phyloP scores from a whole-genome alignment of 352 stramenopile genomes.

The Globisporangium ultimum region DNA sequence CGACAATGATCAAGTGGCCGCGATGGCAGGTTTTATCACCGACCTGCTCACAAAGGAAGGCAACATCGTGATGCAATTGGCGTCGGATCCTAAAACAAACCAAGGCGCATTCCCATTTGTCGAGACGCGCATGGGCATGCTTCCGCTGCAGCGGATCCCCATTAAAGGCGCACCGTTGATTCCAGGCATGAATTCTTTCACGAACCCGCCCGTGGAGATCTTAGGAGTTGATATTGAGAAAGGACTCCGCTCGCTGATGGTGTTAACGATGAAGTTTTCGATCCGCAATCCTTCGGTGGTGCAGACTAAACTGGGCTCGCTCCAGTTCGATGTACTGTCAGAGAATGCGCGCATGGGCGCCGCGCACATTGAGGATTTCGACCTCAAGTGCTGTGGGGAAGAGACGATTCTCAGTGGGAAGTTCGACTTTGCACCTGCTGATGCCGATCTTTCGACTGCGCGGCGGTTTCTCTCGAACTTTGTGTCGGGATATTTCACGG shows the following conservation, averaged over 20 bases:
- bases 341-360: slow-evolving; percentile 47
- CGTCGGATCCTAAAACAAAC: slow-evolving; percentile 23
- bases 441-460: slow-evolving; percentile 24
- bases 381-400: slow-evolving; percentile 60
- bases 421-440: slow-evolving; percentile 56
- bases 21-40: slow-evolving; percentile 58
- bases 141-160: slow-evolving; percentile 57
- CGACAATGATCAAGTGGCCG: slow-evolving; percentile 24
- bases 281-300: slow-evolving; percentile 74
- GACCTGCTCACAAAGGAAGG: slow-evolving; percentile 54
- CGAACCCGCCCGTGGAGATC: slow-evolving; percentile 53
- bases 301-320: slow-evolving; percentile 46
- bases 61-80: slow-evolving; percentile 58
- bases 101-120: slow-evolving; percentile 69
- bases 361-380: slow-evolving; percentile 59
- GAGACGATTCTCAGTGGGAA: slow-evolving; percentile 45
- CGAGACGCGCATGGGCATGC: slow-evolving; percentile 70
- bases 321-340: slow-evolving; percentile 52
- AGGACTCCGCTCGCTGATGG: slow-evolving; percentile 42
- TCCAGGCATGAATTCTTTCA: slow-evolving; percentile 71
- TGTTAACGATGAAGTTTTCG: slow-evolving; percentile 65
- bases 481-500: slow-evolving; percentile 76
- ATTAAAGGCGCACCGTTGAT: slow-evolving; percentile 50
- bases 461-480: slow-evolving; percentile 82
- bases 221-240: slow-evolving; percentile 60